Base-by-base conservation (phyloP, 495 filamentous ascomycete species). In the Halenospora varia region DNA sequence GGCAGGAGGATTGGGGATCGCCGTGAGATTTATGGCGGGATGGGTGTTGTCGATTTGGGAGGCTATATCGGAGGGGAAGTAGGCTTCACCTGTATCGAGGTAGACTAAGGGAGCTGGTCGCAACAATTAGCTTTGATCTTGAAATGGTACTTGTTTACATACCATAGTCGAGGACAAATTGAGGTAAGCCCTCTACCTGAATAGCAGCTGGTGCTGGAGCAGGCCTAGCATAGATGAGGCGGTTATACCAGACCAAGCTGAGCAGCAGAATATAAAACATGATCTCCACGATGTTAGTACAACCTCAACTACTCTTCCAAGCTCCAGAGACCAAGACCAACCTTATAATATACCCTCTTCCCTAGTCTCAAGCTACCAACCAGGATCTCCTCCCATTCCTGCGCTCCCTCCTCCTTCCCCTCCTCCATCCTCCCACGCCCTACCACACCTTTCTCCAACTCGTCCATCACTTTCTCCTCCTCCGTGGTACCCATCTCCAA, bases 51-150 rank as follows among this genome's bases (percentile, higher is more conserved):
- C 73, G 41, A 97, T 71, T 68, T 97, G 94, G 54, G 96, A 89
- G 1, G 79, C 84, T 45, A 97, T 91, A 70, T 97, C 89, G 25
- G 91, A 82, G 0, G 94, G 94, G 87, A 92, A 94, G 69, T 94
- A 97, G 59, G 89, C 73, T 67, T 98, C 94, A 18, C 78, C 75
- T 0, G 88, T 93, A 68, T 90, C 94, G 10, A 98, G 80, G 67
- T 96, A 88, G 22, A 98, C 91, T 39, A 95, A 77, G 48, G 94
- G 94, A 50, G 94, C 94, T 66, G 40, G 6, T 23, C 10, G 17
- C 2, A 23, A 20, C 9, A 10, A 35, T 57, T 22, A 62, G 35
- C 19, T 46, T 48, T 51, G 3, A 6, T 4, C 13, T 24, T 39
- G 13, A 10, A 51, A 10, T 20, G 2, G 10, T 23, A 42, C 10